These are phyloP conservation scores for Aspergillus sclerotiicarbonarius DNA, from an alignment of 495 filamentous ascomycete species.

Conservation along the genomic window DNA sequence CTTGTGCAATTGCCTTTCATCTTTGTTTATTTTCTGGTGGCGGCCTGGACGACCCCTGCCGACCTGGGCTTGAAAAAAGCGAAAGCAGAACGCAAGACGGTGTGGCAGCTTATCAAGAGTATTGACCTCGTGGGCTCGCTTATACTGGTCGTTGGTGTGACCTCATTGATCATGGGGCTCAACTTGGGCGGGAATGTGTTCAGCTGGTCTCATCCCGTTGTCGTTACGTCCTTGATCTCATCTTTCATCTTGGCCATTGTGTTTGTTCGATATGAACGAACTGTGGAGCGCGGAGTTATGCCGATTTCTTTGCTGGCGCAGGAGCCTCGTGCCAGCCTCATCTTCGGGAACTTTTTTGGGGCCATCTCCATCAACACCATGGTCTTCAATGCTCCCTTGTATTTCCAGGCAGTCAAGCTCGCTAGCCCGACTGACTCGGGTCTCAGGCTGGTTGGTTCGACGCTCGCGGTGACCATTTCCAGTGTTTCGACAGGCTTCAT, in stretches of 20 bases:
- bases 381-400: conserved; percentile 75
- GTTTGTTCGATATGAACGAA: conserved; percentile 62
- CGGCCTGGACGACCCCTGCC: conserved; percentile 55
- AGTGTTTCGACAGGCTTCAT: conserved; percentile 67
- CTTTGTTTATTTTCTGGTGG: conserved; percentile 56
- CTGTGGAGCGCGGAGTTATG: conserved; percentile 66
- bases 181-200: conserved; percentile 77
- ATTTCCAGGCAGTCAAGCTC: conserved; percentile 77
- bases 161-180: conserved; percentile 68
- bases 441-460: conserved; percentile 63
- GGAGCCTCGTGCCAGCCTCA: conserved; percentile 61
- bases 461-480: conserved; percentile 53
- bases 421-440: conserved; percentile 69
- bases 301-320: conserved; percentile 60
- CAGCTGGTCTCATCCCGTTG: conserved; percentile 69
- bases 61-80: conserved; percentile 54
- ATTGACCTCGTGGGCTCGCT: conserved; percentile 69
- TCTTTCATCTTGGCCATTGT: conserved; percentile 54
- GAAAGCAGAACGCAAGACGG: conserved; percentile 43
- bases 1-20: conserved; percentile 66
- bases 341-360: conserved; percentile 68
- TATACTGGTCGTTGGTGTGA: conserved; percentile 61
- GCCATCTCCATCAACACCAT: conserved; percentile 64
- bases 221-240: conserved; percentile 59
- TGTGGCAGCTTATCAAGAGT: conserved; percentile 57